Evolutionary conservation across 345 rosid genomes (phyloP), one percentile per base, ranked within the genome.

Genomic region (Moricandia arvensis): DNA sequence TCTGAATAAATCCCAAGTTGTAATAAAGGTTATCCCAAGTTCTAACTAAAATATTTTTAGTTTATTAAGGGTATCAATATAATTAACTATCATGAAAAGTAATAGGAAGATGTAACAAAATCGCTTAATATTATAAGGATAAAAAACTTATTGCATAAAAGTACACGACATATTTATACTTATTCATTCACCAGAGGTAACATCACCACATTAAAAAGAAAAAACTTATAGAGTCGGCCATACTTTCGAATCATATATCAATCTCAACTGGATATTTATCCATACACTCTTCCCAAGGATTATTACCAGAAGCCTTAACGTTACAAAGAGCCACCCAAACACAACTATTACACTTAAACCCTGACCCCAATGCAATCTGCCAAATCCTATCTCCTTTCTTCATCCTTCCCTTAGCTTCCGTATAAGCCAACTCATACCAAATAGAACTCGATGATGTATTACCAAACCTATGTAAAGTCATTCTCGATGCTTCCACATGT

Each of bases 311-410:
- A 2, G 86, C 74, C 59, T 84, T 59, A 9, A 86, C 75, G 29
- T 81, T 62, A 59, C 69, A 71, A 35, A 84, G 38, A 4, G 85
- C 90, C 27, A 21, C 21, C 87, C 90, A 86, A 51, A 81, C 84
- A 8, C 83, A 85, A 55, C 93, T 87, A 67, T 88, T 88, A 59
- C 90, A 87, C 72, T 88, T 88, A 49, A 88, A 88, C 4, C 90
- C 89, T 1, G 93, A 89, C 9, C 93, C 91, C 53, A 89, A 83
- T 15, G 83, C 91, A 12, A 87, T 89, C 69, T 89, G 88, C 89
- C 93, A 89, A 17, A 80, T 77, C 78, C 88, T 72, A 33, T 85
- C 87, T 38, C 88, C 87, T 59, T 84, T 77, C 65, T 81, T 72
- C 68, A 83, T 82, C 81, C 93, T 85, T 18, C 89, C 91, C 73